phyloP scores from a whole-genome alignment of 2,329 filamentous ascomycete species.

The Epichloe sp. region DNA sequence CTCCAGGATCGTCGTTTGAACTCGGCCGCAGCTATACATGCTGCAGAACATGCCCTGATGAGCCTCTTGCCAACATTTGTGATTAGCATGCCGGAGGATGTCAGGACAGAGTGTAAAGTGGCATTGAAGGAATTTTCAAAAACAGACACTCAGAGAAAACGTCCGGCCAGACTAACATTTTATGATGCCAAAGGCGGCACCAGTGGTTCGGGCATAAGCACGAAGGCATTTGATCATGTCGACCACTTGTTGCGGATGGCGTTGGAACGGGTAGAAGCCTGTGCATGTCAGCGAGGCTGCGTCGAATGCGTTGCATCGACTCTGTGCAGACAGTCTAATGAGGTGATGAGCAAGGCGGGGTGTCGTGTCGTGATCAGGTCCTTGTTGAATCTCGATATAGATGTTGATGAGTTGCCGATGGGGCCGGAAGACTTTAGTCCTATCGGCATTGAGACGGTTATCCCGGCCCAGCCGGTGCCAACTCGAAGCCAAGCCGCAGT shows the following conservation, averaged over 20 bases:
- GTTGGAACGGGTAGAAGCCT: conserved; percentile 60
- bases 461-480: conserved; percentile 56
- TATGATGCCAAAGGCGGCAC: conserved; percentile 90
- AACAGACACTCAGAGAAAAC: conserved; percentile 56
- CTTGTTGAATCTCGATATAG: conserved; percentile 62
- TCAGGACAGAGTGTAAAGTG: conserved; percentile 88
- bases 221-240: conserved; percentile 88
- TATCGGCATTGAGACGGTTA: conserved; percentile 68
- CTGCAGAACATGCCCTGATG: conserved; percentile 83
- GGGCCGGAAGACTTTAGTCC: conserved; percentile 60
- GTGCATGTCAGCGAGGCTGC: conserved; percentile 68
- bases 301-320: conserved; percentile 82
- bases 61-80: conserved; percentile 84
- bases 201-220: conserved; percentile 71
- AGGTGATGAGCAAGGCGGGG: conserved; percentile 88
- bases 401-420: conserved; percentile 75
- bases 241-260: conserved; percentile 67
- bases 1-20: conserved; percentile 61
- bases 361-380: conserved; percentile 68
- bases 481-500: background rate
- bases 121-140: conserved; percentile 76
- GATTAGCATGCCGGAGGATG: conserved; percentile 77
- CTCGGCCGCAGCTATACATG: conserved; percentile 81
- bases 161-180: conserved; percentile 80
- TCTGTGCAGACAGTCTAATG: conserved; percentile 71